A percentile compares a stretch with the other conserved stretches of the same genome.
phyloP scores from a whole-genome alignment of 2,329 filamentous ascomycete species.

The Xylariales sp. region DNA sequence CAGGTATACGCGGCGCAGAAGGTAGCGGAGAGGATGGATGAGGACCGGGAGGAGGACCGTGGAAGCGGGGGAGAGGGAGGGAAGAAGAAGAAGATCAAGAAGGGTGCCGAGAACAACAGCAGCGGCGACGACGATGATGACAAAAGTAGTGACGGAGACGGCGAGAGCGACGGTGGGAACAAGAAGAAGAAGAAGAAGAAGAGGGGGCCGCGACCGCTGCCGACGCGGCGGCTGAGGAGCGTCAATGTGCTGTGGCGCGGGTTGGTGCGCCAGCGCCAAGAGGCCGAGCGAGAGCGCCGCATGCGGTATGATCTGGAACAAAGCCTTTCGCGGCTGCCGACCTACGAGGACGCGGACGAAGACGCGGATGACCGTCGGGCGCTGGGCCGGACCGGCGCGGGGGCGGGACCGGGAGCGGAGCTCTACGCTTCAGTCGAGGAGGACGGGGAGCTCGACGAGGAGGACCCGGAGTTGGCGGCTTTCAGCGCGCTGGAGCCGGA shows the following conservation, averaged over 20 bases:
- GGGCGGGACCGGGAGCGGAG: no score
- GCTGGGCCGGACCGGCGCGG: slow-evolving; percentile 52
- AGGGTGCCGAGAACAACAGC: no score
- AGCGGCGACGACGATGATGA: no score
- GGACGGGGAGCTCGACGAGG: slow-evolving; percentile 69
- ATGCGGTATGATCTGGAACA: slow-evolving; percentile 65
- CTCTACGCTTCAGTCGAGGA: slow-evolving; percentile 60
- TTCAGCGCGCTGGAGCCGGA: slow-evolving; percentile 67
- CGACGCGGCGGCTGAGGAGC: slow-evolving; percentile 52
- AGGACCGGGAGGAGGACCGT: slow-evolving; percentile 35
- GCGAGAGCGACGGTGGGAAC: slow-evolving; percentile 11
- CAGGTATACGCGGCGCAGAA: slow-evolving; percentile 76
- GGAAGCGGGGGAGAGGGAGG: slow-evolving; percentile 1
- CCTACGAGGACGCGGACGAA: slow-evolving; percentile 64
- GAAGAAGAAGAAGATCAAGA: slow-evolving; percentile 8
- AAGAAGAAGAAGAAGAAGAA: slow-evolving; percentile 15
- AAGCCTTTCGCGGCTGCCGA: slow-evolving; percentile 58
- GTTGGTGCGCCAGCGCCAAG: slow-evolving; percentile 64
- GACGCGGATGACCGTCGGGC: slow-evolving; percentile 70
- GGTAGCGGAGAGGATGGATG: slow-evolving; percentile 72
- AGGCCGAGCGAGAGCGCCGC: slow-evolving; percentile 62
- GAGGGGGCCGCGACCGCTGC: slow-evolving; percentile 30
- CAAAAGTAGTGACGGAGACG: no score
- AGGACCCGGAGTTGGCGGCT: slow-evolving; percentile 74
- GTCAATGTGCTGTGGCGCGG: slow-evolving; percentile 79